Conservation (phyloP, 148 eudicot species). For the Dianthus caryophyllus region DNA sequence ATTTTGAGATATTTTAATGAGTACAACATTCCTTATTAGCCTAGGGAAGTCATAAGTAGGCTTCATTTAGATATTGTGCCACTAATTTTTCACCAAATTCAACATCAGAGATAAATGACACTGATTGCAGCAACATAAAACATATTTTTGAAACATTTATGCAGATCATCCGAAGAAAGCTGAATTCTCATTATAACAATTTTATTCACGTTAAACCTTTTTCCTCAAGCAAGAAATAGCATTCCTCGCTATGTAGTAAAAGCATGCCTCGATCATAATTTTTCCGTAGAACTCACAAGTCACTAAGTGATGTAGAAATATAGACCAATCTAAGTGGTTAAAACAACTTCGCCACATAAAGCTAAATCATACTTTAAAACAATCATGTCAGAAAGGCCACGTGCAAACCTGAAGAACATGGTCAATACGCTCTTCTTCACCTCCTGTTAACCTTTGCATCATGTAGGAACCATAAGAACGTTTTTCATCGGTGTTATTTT, state of each 20-base stretch:
- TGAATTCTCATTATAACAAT: not conserved
- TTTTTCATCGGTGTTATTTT: slow-evolving; percentile 43
- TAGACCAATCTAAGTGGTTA: slow-evolving; percentile 1
- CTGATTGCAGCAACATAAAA: not conserved
- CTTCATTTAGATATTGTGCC: not conserved
- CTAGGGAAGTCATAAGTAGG: not conserved
- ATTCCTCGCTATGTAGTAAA: not conserved
- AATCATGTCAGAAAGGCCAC: not conserved
- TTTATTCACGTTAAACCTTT: not conserved
- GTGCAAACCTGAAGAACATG: slow-evolving; percentile 75
- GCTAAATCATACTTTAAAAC: not conserved
- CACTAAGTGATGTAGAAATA: slow-evolving; percentile 2
- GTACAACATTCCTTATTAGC: not conserved
- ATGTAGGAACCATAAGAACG: slow-evolving; percentile 86
- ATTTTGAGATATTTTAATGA: not conserved
- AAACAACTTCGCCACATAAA: slow-evolving; percentile 2
- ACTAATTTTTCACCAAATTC: not conserved
- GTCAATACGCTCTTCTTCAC: slow-evolving; percentile 72
- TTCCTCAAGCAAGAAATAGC: slow-evolving; percentile 1
- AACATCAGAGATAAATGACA: not conserved
- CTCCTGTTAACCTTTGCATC: slow-evolving; percentile 86
- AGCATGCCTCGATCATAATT: too few species aligned
- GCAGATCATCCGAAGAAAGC: too few species aligned
- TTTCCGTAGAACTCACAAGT: too few species aligned
- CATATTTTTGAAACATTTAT: too few species aligned